Base-by-base conservation (phyloP, 2,329 filamentous ascomycete species). In the Beauveria sp. region DNA sequence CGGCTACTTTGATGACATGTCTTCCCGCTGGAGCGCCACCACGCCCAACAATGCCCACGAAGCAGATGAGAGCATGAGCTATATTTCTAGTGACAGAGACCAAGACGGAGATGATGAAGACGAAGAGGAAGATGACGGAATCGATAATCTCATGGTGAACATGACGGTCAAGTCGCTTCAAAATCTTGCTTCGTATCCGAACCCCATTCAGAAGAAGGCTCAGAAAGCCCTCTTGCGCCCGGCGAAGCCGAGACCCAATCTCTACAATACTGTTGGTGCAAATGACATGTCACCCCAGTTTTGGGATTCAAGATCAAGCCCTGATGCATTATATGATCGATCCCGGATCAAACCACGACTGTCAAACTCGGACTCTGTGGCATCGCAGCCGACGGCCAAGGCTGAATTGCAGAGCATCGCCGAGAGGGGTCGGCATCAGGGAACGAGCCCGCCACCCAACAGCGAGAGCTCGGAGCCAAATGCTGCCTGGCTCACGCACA, bases 171-270 rank as follows among this genome's bases (percentile, higher is more conserved):
- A 82, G 66, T 78, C 75, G 34, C 73, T 84, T 24, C 77, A 78
- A 44, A 84, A 79, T 64, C 68, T 84, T 64, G 81, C 81, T 18
- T 84, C 81, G 1, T 84, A 83, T 64, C 74, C 77, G 5, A 84
- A 84, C 64, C 81, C 80, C 8, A 78, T 74, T 67, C 82, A 83
- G 68, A 78, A 79, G 69, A 72, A 70, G 47, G 82, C 82, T 62
- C 79, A 79, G 70, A 78, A 73, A 64, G 71, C 75, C 20, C 76
- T 83, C 62, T 69, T 71, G 58, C 69, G 70, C 18, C 70, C 71
- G 53, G 62, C 66, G 44, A 72, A 67, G 64, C 61, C 66, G n/a
- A 53, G 41, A 41, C 43, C 43, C 26, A 66, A 63, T 22, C 54
- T 66, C 14, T 44, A 51, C n/a, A 46, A 55, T 43, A n/a, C 30